Evolutionary conservation across 805 yeast genomes (phyloP).

Genomic region (Ogataea nonfermentans): DNA sequence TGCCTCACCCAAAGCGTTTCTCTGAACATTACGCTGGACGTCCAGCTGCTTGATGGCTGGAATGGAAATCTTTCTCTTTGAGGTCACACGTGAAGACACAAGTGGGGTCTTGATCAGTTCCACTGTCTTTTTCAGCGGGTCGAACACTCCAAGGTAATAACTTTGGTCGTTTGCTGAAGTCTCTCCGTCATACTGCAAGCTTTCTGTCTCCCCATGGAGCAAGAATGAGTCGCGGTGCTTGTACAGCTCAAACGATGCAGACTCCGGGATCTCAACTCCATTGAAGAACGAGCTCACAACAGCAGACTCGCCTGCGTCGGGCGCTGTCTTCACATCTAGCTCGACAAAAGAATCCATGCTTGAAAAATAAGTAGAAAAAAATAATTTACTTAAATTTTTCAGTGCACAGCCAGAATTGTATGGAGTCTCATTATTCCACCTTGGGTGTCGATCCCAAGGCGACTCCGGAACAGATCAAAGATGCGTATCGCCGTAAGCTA

Average conservation of each 20-base stretch:
- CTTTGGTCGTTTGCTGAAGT: conserved; percentile 40
- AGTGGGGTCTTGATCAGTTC: conserved; percentile 65
- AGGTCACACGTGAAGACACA: conserved; percentile 58
- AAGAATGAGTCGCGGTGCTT: conserved; percentile 46
- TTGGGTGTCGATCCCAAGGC: conserved; percentile 50
- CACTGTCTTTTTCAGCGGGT: conserved; percentile 59
- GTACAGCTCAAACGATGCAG: conserved; percentile 62
- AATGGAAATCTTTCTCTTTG: conserved; percentile 58
- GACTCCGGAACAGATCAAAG: conserved; percentile 43
- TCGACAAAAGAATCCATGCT: conserved; percentile 34
- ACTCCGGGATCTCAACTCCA: conserved; percentile 62
- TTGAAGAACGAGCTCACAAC: conserved; percentile 74
- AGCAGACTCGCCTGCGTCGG: conserved; percentile 48
- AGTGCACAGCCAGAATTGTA: conserved; percentile 10
- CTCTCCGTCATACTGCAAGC: conserved; percentile 70
- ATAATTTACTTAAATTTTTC: conserved; percentile 10
- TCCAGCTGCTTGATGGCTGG: conserved; percentile 61
- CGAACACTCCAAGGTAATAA: conserved; percentile 77
- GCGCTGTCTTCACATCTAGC: conserved; percentile 26
- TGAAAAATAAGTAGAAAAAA: conserved; percentile 4
- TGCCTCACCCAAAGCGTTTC: conserved; percentile 88
- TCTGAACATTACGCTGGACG: conserved; percentile 51
- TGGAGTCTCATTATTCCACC: conserved; percentile 49
- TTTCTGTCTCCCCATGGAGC: conserved; percentile 76
- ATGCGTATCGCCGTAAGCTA: conserved; percentile 62